A percentile compares a stretch with the other conserved stretches of the same genome.
Evolutionary conservation across 805 yeast species (phyloP).

Genomic region (Starmerella tilneyi): DNA sequence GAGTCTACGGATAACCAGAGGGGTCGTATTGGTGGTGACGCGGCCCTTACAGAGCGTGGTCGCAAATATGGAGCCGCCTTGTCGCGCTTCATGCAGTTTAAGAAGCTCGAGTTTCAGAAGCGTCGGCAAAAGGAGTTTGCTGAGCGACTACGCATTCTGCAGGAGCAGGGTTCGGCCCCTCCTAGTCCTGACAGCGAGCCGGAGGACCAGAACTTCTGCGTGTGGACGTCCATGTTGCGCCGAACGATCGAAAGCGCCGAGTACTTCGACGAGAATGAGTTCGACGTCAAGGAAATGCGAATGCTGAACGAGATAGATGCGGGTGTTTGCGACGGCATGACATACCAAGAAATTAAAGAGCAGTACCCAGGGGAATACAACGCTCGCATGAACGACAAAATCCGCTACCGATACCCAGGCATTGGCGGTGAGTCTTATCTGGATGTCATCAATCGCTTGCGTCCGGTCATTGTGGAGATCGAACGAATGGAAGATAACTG

Average conservation of each 20-base stretch:
- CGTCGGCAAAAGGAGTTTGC: slow-evolving; percentile 49
- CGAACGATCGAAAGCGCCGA: slow-evolving; percentile 72
- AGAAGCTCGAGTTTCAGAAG: slow-evolving; percentile 57
- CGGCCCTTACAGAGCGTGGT: slow-evolving; percentile 71
- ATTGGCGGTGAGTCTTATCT: slow-evolving; percentile 93
- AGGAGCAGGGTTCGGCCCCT: slow-evolving; percentile 29
- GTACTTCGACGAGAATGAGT: slow-evolving; percentile 61
- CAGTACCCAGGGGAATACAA: slow-evolving; percentile 68
- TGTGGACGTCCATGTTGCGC: slow-evolving; percentile 82
- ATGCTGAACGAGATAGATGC: slow-evolving; percentile 92
- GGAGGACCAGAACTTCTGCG: slow-evolving; percentile 68
- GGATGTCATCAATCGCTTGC: slow-evolving; percentile 81
- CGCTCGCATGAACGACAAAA: slow-evolving; percentile 63
- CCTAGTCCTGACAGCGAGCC: slow-evolving; percentile 32
- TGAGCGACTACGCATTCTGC: slow-evolving; percentile 36
- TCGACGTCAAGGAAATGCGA: slow-evolving; percentile 75
- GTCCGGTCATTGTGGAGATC: slow-evolving; percentile 84
- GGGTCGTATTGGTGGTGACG: slow-evolving; percentile 90
- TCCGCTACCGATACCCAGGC: slow-evolving; percentile 88
- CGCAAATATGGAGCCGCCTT: slow-evolving; percentile 60
- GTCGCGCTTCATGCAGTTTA: slow-evolving; percentile 59
- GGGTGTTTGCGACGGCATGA: slow-evolving; percentile 85
- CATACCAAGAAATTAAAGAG: slow-evolving; percentile 73
- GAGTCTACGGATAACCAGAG: slow-evolving; percentile 75
- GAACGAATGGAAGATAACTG: slow-evolving; percentile 86